Evolutionary conservation across 345 rosid species (phyloP), one percentile per base, ranked within the genome.

Genomic region (Salix exigua): DNA sequence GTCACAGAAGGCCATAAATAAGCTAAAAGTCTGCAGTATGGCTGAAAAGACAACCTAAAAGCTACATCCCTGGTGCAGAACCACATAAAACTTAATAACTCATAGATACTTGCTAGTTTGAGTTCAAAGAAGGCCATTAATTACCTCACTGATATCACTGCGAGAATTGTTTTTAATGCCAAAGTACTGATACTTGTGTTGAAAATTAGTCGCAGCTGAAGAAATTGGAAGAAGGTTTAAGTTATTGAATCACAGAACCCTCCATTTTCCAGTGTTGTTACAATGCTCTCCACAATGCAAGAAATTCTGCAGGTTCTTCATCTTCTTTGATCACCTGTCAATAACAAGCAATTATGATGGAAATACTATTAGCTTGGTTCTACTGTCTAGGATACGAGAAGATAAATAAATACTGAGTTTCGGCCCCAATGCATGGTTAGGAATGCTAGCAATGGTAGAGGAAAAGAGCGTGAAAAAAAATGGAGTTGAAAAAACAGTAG

Each of bases 271-370:
- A 51, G 37, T 33, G 65, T 68, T 68, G 80, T 87, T 90, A 88
- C 65, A 89, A 78, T 62, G 75, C 82, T 78, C 82, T 77, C 80
- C 90, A 80, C 75, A 88, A 76, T 12, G 89, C 87, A 78, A 86
- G 89, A 84, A 95, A 91, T 67, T 91, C 96, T 19, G 77, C 84
- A 28, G 91, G 91, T 80, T 91, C 99, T 81, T 91, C 92, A 74
- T 83, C 90, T 87, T 93, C 98, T 85, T 80, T 88, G 73, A 95
- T 75, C 73, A 95, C 80, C 96, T 95, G 92, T 80, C 50, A 79
- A 82, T 11, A 17, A 61, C 42, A 66, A 53, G 73, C 77, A 70
- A 28, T 38, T 33, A 60, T 73, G 18, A 58, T 42, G 35, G 31
- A 75, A 18, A 63, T 30, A 9, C 51, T 69, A 60, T 76, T 60